Conservation (phyloP, 2,329 filamentous ascomycete species). For the Talaromyces sp. region DNA sequence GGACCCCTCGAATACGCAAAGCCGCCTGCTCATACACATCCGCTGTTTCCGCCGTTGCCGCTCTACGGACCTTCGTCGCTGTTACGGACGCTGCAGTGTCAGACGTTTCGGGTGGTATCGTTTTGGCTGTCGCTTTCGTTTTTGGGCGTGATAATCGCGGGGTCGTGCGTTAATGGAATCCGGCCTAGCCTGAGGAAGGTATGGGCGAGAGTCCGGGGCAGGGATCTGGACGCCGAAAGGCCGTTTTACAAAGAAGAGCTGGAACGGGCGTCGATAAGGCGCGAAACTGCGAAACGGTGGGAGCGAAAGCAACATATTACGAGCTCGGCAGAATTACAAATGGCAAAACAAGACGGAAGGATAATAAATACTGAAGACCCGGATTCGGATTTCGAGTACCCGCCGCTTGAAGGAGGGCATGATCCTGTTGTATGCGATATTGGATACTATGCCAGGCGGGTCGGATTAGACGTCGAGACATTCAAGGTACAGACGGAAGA, state of each 20-base stretch:
- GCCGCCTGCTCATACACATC: slow-evolving; percentile 58
- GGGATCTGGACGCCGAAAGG: slow-evolving; percentile 57
- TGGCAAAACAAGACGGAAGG: slow-evolving; percentile 37
- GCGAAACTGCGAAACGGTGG: slow-evolving; percentile 62
- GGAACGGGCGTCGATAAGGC: slow-evolving; percentile 55
- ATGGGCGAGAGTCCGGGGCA: slow-evolving; percentile 55
- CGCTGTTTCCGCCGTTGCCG: slow-evolving; percentile 79
- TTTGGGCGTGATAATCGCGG: slow-evolving; percentile 69
- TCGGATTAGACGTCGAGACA: slow-evolving; percentile 79
- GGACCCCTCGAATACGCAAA: slow-evolving; percentile 13
- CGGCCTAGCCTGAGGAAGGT: slow-evolving; percentile 50
- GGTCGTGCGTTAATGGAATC: slow-evolving; percentile 66
- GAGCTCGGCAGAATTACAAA: slow-evolving; percentile 39
- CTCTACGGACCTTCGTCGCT: slow-evolving; percentile 72
- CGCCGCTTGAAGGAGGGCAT: slow-evolving; percentile 72
- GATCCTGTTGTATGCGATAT: slow-evolving; percentile 77
- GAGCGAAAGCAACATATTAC: slow-evolving; percentile 36
- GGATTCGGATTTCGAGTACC: slow-evolving; percentile 50
- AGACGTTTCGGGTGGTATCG: slow-evolving; percentile 62
- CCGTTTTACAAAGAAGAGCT: slow-evolving; percentile 72
- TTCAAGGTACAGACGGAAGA: slow-evolving; percentile 89
- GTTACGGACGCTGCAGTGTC: slow-evolving; percentile 62
- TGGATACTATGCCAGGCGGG: slow-evolving; percentile 78
- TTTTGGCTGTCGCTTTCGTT: slow-evolving; percentile 76
- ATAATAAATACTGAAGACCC: slow-evolving; percentile 19